Percentiles rank a stretch among this genome's conserved stretches.
phyloP scores from a whole-genome alignment of 805 yeast genomes.

The Priceomyces medius region DNA sequence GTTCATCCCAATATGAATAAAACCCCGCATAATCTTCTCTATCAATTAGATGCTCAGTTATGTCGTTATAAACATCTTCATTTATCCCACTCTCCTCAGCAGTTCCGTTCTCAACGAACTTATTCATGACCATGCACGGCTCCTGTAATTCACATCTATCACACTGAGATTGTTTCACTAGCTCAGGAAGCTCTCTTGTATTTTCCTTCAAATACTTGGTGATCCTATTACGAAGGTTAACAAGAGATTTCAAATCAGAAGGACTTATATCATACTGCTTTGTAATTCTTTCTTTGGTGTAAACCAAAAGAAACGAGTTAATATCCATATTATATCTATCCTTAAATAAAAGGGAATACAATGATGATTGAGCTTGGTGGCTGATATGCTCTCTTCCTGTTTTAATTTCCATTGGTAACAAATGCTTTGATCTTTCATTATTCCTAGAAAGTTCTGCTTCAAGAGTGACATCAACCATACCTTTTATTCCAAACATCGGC shows the following conservation, averaged over 20 bases:
- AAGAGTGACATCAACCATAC: conserved; percentile 85
- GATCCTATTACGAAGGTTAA: conserved; percentile 70
- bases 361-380: conserved; percentile 83
- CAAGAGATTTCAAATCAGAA: conserved; percentile 62
- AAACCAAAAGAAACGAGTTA: conserved; percentile 64
- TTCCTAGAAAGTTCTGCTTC: conserved; percentile 47
- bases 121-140: conserved; percentile 66
- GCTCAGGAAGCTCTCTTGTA: conserved; percentile 51
- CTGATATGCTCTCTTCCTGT: conserved; percentile 69
- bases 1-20: conserved; percentile 68
- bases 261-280: conserved; percentile 51
- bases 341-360: conserved; percentile 74
- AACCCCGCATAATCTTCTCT: conserved; percentile 48
- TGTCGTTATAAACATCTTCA: conserved; percentile 42
- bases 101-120: conserved; percentile 57
- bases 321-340: conserved; percentile 78
- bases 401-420: conserved; percentile 86
- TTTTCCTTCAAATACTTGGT: conserved; percentile 58
- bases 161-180: conserved; percentile 53
- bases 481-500: conserved; percentile 84
- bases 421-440: conserved; percentile 30
- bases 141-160: conserved; percentile 57
- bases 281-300: conserved; percentile 61
- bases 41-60: conserved; percentile 50
- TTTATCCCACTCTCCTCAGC: conserved; percentile 54